Base-by-base conservation (phyloP, 2,329 filamentous ascomycete species). In the Ascochyta koolunga region DNA sequence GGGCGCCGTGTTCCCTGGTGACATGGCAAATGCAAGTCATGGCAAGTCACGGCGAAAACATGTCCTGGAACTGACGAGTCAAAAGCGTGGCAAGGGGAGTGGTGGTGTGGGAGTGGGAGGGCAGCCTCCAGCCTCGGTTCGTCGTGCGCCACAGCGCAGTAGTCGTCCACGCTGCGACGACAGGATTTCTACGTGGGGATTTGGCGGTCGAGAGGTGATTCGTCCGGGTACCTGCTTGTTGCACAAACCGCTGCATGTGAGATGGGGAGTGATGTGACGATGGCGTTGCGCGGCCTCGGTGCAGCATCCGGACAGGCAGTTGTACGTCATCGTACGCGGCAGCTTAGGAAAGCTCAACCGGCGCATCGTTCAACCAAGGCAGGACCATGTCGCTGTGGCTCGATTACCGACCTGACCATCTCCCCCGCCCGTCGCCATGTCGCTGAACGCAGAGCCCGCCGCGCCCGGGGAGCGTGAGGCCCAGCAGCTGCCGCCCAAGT, bases 401-500 rank as follows among this genome's bases (percentile, higher is more conserved):
- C 29, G 41, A 54, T 19, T 54, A 54, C 18, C 36, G 51, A 35
- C 51, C 52, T 50, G 54, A 49, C 37, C 18, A 45, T 46, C 29
- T 35, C 27, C 42, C 25, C 43, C 50, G 48, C 50, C 46, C 42
- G 48, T 56, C 59, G 62, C 53, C 59, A 78, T 77, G 76, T 73
- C 76, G 59, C 65, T 77, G 50, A 77, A 76, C 43, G 41, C 71
- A 27, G 77, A 78, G 61, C 77, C 76, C 21, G 72, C 76, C 36
- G 69, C 68, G 54, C 74, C 76, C 13, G 63, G 71, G 35, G 73
- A 75, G 59, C 75, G 77, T 46, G 63, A 72, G 31, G 65, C 72
- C 33, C 70, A 75, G 16, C 54, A 73, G 31, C 70, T 78, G 29
- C 63, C 74, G 16, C 75, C 74, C 55, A 80, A 79, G 61, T 76